A percentile compares a stretch with the other conserved stretches of the same genome.
These are phyloP conservation scores for Xylaria hypoxylon DNA, from an alignment of 2,329 filamentous ascomycete genomes.

Conservation along the genomic window DNA sequence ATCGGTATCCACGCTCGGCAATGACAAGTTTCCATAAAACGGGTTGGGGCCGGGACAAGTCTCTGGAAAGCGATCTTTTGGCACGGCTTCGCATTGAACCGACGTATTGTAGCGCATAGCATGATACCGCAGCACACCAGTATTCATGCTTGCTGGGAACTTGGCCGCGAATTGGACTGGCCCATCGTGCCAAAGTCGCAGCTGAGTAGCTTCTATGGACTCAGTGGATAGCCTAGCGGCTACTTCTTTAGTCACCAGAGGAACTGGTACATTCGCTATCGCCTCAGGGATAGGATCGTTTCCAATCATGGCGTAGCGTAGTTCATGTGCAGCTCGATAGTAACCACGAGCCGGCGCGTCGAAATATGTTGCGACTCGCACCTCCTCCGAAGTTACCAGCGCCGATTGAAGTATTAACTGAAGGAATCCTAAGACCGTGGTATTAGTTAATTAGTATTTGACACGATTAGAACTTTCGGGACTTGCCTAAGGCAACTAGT, in stretches of 20 bases:
- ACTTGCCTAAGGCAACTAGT: slow-evolving; percentile 1
- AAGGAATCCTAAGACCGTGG: neutral
- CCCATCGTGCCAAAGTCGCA: neutral
- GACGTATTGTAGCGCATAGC: slow-evolving; percentile 16
- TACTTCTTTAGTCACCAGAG: slow-evolving; percentile 1
- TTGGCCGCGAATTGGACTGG: neutral
- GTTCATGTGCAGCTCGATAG: too few relatives aligned
- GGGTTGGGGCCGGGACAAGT: slow-evolving; percentile 5
- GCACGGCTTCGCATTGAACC: neutral
- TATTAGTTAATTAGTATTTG: neutral
- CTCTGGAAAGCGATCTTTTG: slow-evolving; percentile 4
- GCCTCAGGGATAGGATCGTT: neutral
- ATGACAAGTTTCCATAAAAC: slow-evolving; percentile 4
- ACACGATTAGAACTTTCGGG: neutral
- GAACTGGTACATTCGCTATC: neutral
- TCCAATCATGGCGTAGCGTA: neutral
- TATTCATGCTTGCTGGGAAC: neutral
- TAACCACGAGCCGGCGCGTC: neutral
- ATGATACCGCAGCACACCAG: slow-evolving; percentile 16
- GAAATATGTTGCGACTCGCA: slow-evolving; percentile 3
- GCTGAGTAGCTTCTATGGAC: neutral
- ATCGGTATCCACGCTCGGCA: neutral
- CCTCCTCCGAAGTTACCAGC: slow-evolving; percentile 11
- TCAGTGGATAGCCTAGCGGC: slow-evolving; percentile 6
- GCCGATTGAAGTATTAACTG: slow-evolving; percentile 8